phyloP scores from a whole-genome alignment of 352 stramenopile genomes.

The Pythium utonaiense region DNA sequence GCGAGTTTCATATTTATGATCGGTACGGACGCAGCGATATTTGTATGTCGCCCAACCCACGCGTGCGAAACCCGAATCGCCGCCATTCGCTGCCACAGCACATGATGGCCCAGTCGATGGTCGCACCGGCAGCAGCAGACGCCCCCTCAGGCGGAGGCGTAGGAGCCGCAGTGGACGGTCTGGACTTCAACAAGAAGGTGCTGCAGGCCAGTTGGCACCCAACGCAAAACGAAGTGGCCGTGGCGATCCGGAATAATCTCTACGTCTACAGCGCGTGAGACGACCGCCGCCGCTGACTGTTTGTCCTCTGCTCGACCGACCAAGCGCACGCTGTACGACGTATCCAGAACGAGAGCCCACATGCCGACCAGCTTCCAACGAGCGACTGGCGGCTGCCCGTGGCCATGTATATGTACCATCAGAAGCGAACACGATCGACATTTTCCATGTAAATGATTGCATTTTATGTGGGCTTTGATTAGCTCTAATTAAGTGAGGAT shows the following conservation, averaged over 20 bases:
- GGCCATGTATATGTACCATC: constrained; percentile 5
- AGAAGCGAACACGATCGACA: background rate
- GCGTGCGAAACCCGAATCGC: constrained; percentile 36
- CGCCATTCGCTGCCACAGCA: constrained; percentile 72
- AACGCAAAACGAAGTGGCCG: constrained; percentile 70
- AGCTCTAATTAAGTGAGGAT: constrained; percentile 55
- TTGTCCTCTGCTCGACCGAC: background rate
- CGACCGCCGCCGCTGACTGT: background rate
- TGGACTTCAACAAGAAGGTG: constrained; percentile 87
- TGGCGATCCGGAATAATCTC: constrained; percentile 81
- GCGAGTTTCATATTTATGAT: constrained; percentile 92
- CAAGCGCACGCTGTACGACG: background rate
- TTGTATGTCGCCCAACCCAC: constrained; percentile 56
- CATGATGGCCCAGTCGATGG: constrained; percentile 60
- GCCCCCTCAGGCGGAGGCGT: background rate
- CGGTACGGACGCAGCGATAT: constrained; percentile 75
- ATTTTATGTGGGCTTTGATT: background rate
- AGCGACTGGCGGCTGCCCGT: background rate
- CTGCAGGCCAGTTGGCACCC: constrained; percentile 85
- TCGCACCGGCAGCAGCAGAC: constrained; percentile 22
- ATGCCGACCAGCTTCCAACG: background rate
- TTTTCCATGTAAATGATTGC: background rate
- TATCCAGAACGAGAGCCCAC: background rate
- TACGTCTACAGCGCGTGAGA: constrained; percentile 76
- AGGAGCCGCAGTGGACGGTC: constrained; percentile 27